phyloP scores from a whole-genome alignment of 768 basidiomycete species.

The Russula sp. region DNA sequence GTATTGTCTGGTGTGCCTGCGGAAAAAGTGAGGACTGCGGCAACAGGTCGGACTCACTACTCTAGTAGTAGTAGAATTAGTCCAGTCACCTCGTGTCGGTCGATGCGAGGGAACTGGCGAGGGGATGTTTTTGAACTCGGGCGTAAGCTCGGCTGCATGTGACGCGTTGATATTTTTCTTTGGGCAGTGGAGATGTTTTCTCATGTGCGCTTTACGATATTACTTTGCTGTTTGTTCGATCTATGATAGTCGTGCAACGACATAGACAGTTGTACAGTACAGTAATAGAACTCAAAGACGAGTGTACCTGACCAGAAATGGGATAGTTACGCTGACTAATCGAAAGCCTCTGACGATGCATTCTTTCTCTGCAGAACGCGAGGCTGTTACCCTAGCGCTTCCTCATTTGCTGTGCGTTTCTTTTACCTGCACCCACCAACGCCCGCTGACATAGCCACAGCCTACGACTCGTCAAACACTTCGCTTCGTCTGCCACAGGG shows the following conservation, averaged over 20 bases:
- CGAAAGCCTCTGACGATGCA: too few species aligned
- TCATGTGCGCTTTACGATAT: background rate
- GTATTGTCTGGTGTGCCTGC: conserved; percentile 8
- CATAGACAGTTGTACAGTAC: too few species aligned
- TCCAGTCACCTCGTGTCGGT: conserved; percentile 47
- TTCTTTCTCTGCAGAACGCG: too few species aligned
- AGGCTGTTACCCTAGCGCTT: too few species aligned
- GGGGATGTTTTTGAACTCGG: conserved; percentile 67
- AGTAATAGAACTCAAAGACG: too few species aligned
- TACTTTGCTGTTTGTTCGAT: background rate
- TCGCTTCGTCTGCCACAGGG: conserved; percentile 63
- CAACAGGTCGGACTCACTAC: background rate
- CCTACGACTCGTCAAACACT: conserved; percentile 79
- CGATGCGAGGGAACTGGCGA: conserved; percentile 65
- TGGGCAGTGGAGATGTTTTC: too few species aligned
- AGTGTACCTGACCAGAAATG: too few species aligned
- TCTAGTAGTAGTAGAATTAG: background rate
- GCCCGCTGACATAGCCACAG: conserved; percentile 37
- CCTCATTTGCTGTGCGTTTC: too few species aligned
- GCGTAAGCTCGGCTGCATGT: conserved; percentile 71
- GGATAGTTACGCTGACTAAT: too few species aligned
- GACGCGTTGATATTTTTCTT: conserved; percentile 28
- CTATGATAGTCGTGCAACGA: too few species aligned
- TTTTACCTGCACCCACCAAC: too few species aligned
- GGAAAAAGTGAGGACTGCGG: background rate